A percentile compares a stretch with the other conserved stretches of the same genome.
phyloP scores from a whole-genome alignment of 75 land plant species.

The Gnetum montanum region DNA sequence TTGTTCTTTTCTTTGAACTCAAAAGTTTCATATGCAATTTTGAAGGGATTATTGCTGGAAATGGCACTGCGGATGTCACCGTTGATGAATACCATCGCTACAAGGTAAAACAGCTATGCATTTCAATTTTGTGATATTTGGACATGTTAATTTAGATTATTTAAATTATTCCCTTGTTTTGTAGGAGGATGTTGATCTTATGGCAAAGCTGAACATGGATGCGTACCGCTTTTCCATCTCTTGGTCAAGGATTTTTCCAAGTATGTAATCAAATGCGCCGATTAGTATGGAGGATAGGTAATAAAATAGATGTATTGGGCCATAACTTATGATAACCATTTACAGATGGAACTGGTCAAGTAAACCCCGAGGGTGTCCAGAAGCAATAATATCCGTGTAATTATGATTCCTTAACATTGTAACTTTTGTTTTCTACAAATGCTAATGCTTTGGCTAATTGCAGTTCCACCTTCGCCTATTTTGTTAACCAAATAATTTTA shows the following conservation, averaged over 20 bases:
- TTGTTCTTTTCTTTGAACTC: neutral
- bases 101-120: constrained; percentile 17
- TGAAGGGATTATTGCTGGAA: constrained; percentile 22
- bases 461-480: too few species aligned
- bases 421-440: too few species aligned
- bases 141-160: too few species aligned
- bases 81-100: constrained; percentile 43
- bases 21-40: neutral
- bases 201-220: constrained; percentile 25
- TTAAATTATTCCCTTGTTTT: too few species aligned
- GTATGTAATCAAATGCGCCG: constrained; percentile 8
- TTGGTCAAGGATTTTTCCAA: constrained; percentile 36
- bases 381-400: too few species aligned
- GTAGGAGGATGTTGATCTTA: constrained; percentile 29
- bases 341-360: constrained; percentile 22
- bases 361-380: constrained; percentile 23
- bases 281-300: too few species aligned
- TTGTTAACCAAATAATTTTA: too few species aligned
- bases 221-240: constrained; percentile 42
- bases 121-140: too few species aligned
- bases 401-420: too few species aligned
- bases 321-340: too few species aligned
- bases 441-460: too few species aligned
- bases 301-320: too few species aligned
- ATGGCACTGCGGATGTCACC: constrained; percentile 35